These are phyloP conservation scores for Suillus plorans DNA, from an alignment of 768 basidiomycete species.

Conservation along the genomic window DNA sequence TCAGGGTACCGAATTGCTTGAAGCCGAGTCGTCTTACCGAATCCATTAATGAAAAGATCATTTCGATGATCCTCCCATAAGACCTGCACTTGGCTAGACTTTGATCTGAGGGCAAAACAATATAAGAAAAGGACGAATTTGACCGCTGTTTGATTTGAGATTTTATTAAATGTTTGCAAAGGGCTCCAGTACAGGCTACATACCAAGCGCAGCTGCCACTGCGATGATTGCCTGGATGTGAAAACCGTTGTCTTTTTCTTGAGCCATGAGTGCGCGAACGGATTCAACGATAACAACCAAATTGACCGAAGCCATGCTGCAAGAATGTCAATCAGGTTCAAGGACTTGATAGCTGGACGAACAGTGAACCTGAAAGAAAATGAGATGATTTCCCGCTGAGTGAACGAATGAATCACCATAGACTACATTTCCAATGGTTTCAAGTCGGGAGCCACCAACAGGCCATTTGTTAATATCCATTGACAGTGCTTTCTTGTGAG, in stretches of 20 bases:
- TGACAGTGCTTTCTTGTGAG: conserved; percentile 68
- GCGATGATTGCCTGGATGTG: conserved; percentile 82
- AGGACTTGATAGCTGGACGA: conserved; percentile 6
- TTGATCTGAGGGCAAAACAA: conserved; percentile 73
- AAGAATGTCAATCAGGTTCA: conserved; percentile 4
- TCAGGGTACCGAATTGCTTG: background rate
- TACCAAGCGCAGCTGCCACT: conserved; percentile 78
- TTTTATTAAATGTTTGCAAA: conserved; percentile 2
- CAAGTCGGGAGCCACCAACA: conserved; percentile 84
- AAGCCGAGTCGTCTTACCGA: conserved; percentile 43
- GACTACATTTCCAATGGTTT: conserved; percentile 86
- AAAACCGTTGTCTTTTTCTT: conserved; percentile 56
- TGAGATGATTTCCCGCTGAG: background rate
- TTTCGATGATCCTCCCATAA: conserved; percentile 97
- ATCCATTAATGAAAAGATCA: conserved; percentile 82
- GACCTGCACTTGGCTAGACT: conserved; percentile 90
- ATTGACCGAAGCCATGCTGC: conserved; percentile 89
- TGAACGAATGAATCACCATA: conserved; percentile 52
- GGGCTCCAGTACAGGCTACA: background rate
- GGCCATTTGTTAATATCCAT: conserved; percentile 90
- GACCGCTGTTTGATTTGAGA: conserved; percentile 48
- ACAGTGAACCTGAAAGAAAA: conserved; percentile 49
- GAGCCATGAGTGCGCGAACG: conserved; percentile 64
- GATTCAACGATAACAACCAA: conserved; percentile 90
- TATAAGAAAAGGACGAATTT: conserved; percentile 89